These are phyloP conservation scores for Fereydounia khargensis DNA, from an alignment of 1,284 basidiomycete genomes.

Conservation along the genomic window DNA sequence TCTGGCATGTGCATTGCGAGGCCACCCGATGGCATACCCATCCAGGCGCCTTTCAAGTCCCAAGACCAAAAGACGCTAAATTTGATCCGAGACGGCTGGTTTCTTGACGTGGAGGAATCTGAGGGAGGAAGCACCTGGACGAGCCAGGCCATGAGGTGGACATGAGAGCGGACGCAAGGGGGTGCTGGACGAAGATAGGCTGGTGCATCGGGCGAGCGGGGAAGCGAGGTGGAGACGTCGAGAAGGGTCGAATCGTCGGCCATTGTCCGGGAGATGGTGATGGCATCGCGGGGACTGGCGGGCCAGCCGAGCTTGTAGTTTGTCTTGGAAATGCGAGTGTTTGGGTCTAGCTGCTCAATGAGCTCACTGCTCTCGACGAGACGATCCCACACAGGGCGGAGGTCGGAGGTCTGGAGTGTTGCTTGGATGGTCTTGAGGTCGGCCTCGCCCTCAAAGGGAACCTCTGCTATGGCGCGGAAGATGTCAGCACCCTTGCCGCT, in stretches of 20 bases:
- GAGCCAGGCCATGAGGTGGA: slow-evolving; percentile 87
- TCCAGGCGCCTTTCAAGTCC: slow-evolving; percentile 83
- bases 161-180: slow-evolving; percentile 87
- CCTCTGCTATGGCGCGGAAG: slow-evolving; percentile 77
- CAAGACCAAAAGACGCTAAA: slow-evolving; percentile 95
- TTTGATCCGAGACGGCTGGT: slow-evolving; percentile 13
- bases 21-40: slow-evolving; percentile 49
- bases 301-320: slow-evolving; percentile 94
- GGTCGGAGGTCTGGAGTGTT: slow-evolving; percentile 77
- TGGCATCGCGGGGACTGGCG: slow-evolving; percentile 65
- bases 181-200: slow-evolving; percentile 88
- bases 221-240: slow-evolving; percentile 91
- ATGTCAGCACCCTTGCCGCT: slow-evolving; percentile 68
- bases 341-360: slow-evolving; percentile 80
- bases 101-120: slow-evolving; percentile 48
- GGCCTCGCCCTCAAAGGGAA: slow-evolving; percentile 66
- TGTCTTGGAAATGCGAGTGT: slow-evolving; percentile 80
- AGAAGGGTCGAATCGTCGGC: slow-evolving; percentile 66
- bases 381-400: slow-evolving; percentile 74
- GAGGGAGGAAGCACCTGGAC: slow-evolving; percentile 67
- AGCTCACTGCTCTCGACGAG: slow-evolving; percentile 81
- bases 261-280: slow-evolving; percentile 30
- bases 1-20: slow-evolving; percentile 68
- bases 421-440: slow-evolving; percentile 78
- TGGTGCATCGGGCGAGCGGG: slow-evolving; percentile 86